phyloP scores from a whole-genome alignment of 306 rosid genomes.

The Begonia loranthoides region DNA sequence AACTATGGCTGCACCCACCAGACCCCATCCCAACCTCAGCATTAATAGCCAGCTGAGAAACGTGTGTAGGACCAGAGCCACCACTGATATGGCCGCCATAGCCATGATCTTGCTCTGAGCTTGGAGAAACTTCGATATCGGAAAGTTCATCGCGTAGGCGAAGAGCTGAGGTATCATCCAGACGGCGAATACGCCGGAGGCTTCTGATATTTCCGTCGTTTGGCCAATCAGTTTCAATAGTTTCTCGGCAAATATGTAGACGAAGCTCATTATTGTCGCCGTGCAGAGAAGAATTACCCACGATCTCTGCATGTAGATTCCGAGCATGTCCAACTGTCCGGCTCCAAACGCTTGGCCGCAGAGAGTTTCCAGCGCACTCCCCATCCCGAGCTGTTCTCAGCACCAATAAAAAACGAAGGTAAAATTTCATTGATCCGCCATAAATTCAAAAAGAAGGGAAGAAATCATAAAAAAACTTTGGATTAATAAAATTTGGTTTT shows the following conservation, averaged over 20 bases:
- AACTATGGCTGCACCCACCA: constrained; percentile 64
- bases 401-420: too few relatives aligned
- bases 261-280: constrained; percentile 18
- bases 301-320: constrained; percentile 82
- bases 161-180: constrained; percentile 91
- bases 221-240: constrained; percentile 48
- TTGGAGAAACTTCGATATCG: constrained; percentile 68
- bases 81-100: constrained; percentile 64
- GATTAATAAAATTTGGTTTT: too few relatives aligned
- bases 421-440: too few relatives aligned
- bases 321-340: constrained; percentile 63
- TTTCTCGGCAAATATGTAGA: constrained; percentile 45
- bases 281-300: constrained; percentile 56
- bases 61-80: constrained; percentile 40
- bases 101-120: constrained; percentile 84
- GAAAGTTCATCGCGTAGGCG: constrained; percentile 72
- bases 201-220: constrained; percentile 42
- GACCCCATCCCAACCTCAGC: constrained; percentile 46
- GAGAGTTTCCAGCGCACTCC: constrained; percentile 79
- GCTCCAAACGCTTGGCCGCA: constrained; percentile 93
- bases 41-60: constrained; percentile 65
- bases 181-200: constrained; percentile 56
- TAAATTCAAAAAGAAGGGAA: too few relatives aligned
- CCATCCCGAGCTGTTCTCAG: constrained; percentile 63
- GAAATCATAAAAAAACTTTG: too few relatives aligned